Conservation (phyloP, 2,329 filamentous ascomycete species). For the Colletotrichum lupini region DNA sequence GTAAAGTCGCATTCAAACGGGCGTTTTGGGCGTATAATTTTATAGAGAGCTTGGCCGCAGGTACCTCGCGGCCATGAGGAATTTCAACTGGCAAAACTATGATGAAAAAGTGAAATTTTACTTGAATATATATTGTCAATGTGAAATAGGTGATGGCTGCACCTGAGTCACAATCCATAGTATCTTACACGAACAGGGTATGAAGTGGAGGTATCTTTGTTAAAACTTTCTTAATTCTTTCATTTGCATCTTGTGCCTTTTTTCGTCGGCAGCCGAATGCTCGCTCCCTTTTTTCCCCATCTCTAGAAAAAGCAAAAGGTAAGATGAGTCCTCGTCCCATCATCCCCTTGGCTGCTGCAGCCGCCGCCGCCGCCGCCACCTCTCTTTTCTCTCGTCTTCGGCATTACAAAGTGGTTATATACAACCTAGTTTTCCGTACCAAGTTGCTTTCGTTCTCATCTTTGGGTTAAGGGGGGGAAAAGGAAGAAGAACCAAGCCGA, state of each 20-base stretch:
- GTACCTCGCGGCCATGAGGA: background rate
- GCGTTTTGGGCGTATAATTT: conserved; percentile 25
- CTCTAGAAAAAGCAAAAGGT: background rate
- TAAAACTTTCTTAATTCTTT: conserved; percentile 9
- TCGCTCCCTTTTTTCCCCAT: background rate
- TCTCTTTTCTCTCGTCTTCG: conserved; percentile 13
- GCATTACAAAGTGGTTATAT: conserved; percentile 36
- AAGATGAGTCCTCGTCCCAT: background rate
- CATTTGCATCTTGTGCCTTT: conserved; percentile 25
- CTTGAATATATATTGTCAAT: too few species aligned
- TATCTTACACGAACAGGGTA: background rate
- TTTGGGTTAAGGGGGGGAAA: background rate
- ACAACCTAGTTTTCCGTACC: conserved; percentile 16
- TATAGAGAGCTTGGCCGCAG: conserved; percentile 11
- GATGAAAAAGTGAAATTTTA: background rate
- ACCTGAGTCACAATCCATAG: too few species aligned
- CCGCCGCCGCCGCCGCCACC: background rate
- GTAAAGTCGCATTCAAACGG: conserved; percentile 17
- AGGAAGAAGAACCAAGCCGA: conserved; percentile 1
- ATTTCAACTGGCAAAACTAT: background rate
- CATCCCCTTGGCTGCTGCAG: background rate
- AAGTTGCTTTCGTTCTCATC: background rate
- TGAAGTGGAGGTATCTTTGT: background rate
- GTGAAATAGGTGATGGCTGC: too few species aligned
- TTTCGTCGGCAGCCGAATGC: conserved; percentile 9